Evolutionary conservation across 129 eudicot species (phyloP).

Genomic region (Artemisia argyi): DNA sequence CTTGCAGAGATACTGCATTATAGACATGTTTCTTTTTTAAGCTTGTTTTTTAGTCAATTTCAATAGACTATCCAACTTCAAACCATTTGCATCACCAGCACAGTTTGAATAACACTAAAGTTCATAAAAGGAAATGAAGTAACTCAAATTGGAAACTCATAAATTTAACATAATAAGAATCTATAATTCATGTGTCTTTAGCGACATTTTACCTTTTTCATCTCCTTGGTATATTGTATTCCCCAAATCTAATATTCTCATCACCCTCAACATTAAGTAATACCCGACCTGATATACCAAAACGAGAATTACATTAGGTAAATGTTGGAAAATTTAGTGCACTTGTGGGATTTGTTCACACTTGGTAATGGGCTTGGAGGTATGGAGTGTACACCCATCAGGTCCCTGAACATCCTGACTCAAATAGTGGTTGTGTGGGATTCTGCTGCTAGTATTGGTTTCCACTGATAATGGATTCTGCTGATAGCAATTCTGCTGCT

Average conservation of each 20-base stretch:
- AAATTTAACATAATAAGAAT: neutral
- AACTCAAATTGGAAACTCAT: too few relatives aligned
- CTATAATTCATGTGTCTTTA: neutral
- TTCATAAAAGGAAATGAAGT: too few relatives aligned
- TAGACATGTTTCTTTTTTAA: constrained; percentile 81
- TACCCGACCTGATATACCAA: constrained; percentile 58
- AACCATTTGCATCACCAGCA: constrained; percentile 88
- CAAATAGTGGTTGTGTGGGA: too few relatives aligned
- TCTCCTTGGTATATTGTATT: constrained; percentile 92
- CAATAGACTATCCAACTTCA: constrained; percentile 91
- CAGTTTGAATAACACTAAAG: neutral
- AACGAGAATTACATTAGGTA: constrained; percentile 3
- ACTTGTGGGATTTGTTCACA: too few relatives aligned
- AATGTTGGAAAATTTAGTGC: too few relatives aligned
- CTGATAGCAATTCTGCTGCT: too few relatives aligned
- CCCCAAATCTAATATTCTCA: constrained; percentile 73
- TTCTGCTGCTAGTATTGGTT: too few relatives aligned
- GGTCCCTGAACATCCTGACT: too few relatives aligned
- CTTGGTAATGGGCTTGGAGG: too few relatives aligned
- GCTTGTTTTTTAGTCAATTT: constrained; percentile 95
- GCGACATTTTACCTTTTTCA: constrained; percentile 65
- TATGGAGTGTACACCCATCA: too few relatives aligned
- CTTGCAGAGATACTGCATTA: constrained; percentile 98
- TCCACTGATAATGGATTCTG: too few relatives aligned
- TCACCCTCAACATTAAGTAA: constrained; percentile 83